These are phyloP conservation scores for Sugiyamaella boreocaroliniensis DNA, from an alignment of 805 yeast genomes.

Conservation along the genomic window DNA sequence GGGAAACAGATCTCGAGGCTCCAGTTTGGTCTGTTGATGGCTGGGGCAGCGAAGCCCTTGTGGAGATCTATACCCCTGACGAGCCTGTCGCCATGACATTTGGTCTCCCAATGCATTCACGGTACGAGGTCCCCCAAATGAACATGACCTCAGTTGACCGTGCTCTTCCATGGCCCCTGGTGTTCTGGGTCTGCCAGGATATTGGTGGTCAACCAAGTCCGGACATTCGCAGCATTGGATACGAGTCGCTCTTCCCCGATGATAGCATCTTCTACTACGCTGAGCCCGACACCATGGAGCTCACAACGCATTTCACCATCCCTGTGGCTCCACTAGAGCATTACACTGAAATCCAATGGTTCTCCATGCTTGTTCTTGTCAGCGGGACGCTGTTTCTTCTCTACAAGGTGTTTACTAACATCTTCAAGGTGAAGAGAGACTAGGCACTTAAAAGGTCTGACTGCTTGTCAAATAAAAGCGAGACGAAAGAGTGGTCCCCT, in stretches of 20 bases:
- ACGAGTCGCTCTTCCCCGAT: conserved; percentile 42
- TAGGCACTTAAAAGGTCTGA: background rate
- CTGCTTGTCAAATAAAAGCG: no score
- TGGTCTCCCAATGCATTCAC: conserved; percentile 44
- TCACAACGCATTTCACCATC: conserved; percentile 29
- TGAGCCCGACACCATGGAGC: conserved; percentile 13
- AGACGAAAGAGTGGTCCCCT: no score
- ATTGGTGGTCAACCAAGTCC: conserved; percentile 33
- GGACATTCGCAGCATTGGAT: conserved; percentile 37
- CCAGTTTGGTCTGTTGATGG: conserved; percentile 43
- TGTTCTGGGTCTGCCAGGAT: conserved; percentile 48
- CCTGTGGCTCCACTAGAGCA: conserved; percentile 38
- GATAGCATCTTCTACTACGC: conserved; percentile 40
- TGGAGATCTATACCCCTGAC: conserved; percentile 28
- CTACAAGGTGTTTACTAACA: conserved; percentile 11
- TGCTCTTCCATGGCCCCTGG: conserved; percentile 34
- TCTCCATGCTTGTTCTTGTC: conserved; percentile 34
- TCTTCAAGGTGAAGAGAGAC: background rate
- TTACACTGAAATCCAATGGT: conserved; percentile 29
- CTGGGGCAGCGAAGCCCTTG: conserved; percentile 45
- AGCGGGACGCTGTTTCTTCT: conserved; percentile 33
- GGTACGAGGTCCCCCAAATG: conserved; percentile 41
- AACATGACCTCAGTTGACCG: conserved; percentile 18
- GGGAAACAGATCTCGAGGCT: conserved; percentile 51
- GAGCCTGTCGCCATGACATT: conserved; percentile 22